These are phyloP conservation scores for Zygosaccharomyces gambellarensis DNA, from an alignment of 805 yeast species.

Conservation along the genomic window DNA sequence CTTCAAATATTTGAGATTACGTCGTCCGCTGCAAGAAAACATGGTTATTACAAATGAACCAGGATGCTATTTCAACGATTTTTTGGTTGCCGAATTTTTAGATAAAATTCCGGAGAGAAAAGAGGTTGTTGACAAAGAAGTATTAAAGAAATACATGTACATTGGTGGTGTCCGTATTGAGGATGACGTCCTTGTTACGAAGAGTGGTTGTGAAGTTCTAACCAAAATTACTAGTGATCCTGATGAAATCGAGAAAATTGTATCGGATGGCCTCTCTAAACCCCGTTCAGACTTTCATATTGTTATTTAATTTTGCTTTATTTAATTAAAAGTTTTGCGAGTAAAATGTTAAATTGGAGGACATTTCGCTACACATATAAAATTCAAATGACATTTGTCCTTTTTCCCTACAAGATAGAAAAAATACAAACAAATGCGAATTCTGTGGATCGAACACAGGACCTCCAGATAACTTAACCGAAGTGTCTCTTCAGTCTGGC, in stretches of 20 bases:
- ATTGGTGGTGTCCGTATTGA: constrained; percentile 98
- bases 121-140: constrained; percentile 58
- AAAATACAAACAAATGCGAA: constrained; percentile 37
- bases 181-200: constrained; percentile 81
- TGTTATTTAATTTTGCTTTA: constrained; percentile 30
- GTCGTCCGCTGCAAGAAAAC: constrained; percentile 64
- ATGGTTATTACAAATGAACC: constrained; percentile 96
- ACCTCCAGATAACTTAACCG: constrained; percentile 48
- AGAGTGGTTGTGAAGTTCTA: constrained; percentile 70
- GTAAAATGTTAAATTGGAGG: not conserved
- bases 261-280: constrained; percentile 59
- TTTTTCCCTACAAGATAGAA: not conserved
- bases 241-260: constrained; percentile 71
- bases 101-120: constrained; percentile 41
- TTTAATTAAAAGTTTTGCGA: not conserved
- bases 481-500: constrained; percentile 38
- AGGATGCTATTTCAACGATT: constrained; percentile 86
- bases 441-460: constrained; percentile 78
- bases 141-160: constrained; percentile 71
- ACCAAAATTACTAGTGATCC: constrained; percentile 86
- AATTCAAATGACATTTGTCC: not conserved
- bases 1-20: constrained; percentile 70
- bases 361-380: not conserved
- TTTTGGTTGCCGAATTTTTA: constrained; percentile 61
- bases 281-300: constrained; percentile 62